Base-by-base conservation (phyloP, 83 land plant genomes). In the Isoetes engelmannii region DNA sequence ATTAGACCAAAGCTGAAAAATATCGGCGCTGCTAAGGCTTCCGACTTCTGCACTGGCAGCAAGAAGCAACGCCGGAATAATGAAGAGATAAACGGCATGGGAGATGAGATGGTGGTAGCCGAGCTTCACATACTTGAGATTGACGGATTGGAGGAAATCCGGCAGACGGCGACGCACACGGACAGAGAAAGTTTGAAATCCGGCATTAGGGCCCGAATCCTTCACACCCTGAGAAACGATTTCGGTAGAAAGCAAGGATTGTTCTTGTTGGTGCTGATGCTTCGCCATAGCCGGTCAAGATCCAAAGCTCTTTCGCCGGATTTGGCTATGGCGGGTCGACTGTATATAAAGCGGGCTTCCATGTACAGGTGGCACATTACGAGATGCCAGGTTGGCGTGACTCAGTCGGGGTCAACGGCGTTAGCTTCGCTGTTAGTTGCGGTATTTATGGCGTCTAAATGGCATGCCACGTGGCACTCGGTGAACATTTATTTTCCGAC, bases 81-180 rank as follows among this genome's bases (percentile, higher is more conserved):
- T 82, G 17, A 82, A 80, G 73, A 89, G 61, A 61, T 89, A 89
- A 1, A 84, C 41, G 9, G 67, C 88, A 61, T 89, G 90, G 68
- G 77, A 86, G 45, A 86, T 86, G 57, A 89, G 69, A 62, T 89
- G 86, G 67, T 86, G 94, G 76, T 89, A 89, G 4, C 94, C 94
- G 45, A 89, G 65, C 71, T 86, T 89, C 70, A 86, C 88, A 54
- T 89, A 82, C 83, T 84, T 86, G 58, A 86, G 78, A 63, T 89
- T 89, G 63, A 89, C 94, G 7, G 94, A 89, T 57, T 86, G 83
- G 9, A 86, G 73, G 55, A 89, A 86, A 65, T 86, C 94, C 59
- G 94, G 94, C 20, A 89, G 81, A 65, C 90, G 72, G 4, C 86
- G 71, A 44, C 90, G 81, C 28, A 89, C 94, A 57, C 94, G 47